phyloP scores from a whole-genome alignment of 2,329 filamentous ascomycete species.

The Cladobotryum mycophilum region DNA sequence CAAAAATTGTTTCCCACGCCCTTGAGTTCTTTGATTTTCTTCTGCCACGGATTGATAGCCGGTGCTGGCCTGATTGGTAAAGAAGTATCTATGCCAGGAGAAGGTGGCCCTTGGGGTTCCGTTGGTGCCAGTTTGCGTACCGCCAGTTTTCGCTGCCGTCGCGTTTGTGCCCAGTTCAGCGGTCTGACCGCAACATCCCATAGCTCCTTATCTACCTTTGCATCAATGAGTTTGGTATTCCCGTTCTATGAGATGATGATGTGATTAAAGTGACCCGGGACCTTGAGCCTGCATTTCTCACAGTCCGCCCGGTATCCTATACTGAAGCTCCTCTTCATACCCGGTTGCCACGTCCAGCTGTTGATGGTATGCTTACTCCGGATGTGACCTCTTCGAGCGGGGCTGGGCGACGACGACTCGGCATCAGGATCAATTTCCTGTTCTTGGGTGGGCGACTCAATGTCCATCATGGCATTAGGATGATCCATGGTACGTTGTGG shows the following conservation, averaged over 20 bases:
- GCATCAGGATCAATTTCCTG: constrained; percentile 24
- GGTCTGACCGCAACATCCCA: constrained; percentile 23
- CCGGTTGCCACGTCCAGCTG: constrained; percentile 54
- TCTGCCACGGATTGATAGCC: background rate
- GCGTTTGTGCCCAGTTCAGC: constrained; percentile 16
- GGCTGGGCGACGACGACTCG: constrained; percentile 39
- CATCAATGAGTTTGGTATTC: constrained; percentile 21
- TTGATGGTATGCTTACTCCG: constrained; percentile 55
- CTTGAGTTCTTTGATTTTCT: background rate
- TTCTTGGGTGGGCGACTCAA: constrained; percentile 22
- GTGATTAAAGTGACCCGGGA: constrained; percentile 76
- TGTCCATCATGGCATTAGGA: constrained; percentile 32
- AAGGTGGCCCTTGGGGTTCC: too few species aligned
- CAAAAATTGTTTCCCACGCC: constrained; percentile 4
- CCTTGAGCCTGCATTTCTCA: constrained; percentile 68
- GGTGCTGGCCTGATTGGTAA: background rate
- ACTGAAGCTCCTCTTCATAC: constrained; percentile 65
- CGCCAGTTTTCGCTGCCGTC: constrained; percentile 3
- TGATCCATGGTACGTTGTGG: constrained; percentile 34
- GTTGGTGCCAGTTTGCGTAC: too few species aligned
- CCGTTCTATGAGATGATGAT: constrained; percentile 58
- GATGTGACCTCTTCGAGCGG: constrained; percentile 48
- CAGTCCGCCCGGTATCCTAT: constrained; percentile 75
- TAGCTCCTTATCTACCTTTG: constrained; percentile 13
- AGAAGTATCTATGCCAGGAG: too few species aligned